Conservation (phyloP, 2,329 filamentous ascomycete genomes). For the Penicillium sp. region DNA sequence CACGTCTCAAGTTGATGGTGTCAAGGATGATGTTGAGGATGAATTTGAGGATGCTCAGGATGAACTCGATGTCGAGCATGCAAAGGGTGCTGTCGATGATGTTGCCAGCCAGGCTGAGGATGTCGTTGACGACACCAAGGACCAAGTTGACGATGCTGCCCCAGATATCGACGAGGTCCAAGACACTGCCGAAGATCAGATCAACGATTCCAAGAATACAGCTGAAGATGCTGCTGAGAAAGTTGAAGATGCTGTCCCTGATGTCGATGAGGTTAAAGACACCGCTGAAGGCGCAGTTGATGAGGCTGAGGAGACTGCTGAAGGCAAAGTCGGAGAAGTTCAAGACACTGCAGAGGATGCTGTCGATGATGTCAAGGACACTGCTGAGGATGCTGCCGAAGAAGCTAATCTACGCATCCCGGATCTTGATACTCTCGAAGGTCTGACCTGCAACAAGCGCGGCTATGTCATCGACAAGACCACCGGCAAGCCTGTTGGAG, state of each 20-base stretch:
- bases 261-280: conserved; percentile 5
- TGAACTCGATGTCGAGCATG: conserved; percentile 16
- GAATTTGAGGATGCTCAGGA: conserved; percentile 8
- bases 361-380: conserved; percentile 42
- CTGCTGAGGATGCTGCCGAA: conserved; percentile 27
- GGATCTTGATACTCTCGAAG: conserved; percentile 42
- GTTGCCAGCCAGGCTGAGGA: conserved; percentile 30
- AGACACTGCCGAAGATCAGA: not conserved
- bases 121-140: conserved; percentile 20
- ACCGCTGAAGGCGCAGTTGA: conserved; percentile 26
- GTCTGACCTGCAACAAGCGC: conserved; percentile 48
- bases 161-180: conserved; percentile 7
- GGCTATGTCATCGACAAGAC: conserved; percentile 47
- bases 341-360: conserved; percentile 35
- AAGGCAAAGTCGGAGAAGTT: conserved; percentile 37
- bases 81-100: conserved; percentile 31
- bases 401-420: conserved; percentile 29
- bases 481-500: conserved; percentile 56
- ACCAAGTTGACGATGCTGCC: conserved; percentile 7
- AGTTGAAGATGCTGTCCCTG: conserved; percentile 30
- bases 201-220: conserved; percentile 27
- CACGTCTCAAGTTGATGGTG: conserved; percentile 52
- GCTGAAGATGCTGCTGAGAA: conserved; percentile 29
- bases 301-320: not conserved
- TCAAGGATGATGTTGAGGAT: conserved; percentile 3